Conservation (phyloP, 1,284 basidiomycete species). For the Tilletia caries region DNA sequence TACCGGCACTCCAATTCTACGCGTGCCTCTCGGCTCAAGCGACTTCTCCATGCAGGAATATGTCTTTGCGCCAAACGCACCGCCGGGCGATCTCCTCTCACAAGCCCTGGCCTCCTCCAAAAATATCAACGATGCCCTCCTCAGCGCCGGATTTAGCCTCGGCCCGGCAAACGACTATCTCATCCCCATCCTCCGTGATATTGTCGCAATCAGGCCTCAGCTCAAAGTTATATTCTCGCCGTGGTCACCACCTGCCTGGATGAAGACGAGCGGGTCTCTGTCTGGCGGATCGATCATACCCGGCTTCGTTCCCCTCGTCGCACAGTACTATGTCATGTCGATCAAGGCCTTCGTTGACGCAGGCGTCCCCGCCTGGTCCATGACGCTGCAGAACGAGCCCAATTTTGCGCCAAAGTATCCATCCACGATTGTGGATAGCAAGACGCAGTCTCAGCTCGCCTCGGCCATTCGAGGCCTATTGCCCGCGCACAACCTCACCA, state of each 20-base stretch:
- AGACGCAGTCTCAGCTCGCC: conserved; percentile 22
- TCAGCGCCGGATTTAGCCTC: conserved; percentile 19
- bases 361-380: conserved; percentile 31
- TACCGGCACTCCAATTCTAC: conserved; percentile 29
- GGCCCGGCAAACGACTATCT: conserved; percentile 27
- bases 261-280: conserved; percentile 35
- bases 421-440: conserved; percentile 28
- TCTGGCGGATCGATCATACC: conserved; percentile 29
- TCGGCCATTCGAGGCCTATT: conserved; percentile 24
- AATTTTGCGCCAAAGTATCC: conserved; percentile 28
- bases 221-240: conserved; percentile 35
- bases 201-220: conserved; percentile 24
- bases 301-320: conserved; percentile 24
- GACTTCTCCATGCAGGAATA: conserved; percentile 31
- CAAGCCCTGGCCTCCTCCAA: not conserved
- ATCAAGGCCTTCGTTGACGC: conserved; percentile 22
- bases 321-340: conserved; percentile 32
- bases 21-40: conserved; percentile 31
- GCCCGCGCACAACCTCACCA: conserved; percentile 8
- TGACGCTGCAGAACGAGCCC: conserved; percentile 45
- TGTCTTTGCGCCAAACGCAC: conserved; percentile 5
- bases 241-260: conserved; percentile 39
- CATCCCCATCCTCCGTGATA: conserved; percentile 35
- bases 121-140: not conserved
- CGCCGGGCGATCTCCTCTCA: not conserved